phyloP scores from a whole-genome alignment of 2,329 filamentous ascomycete genomes.

The Cytospora paraplurivora region DNA sequence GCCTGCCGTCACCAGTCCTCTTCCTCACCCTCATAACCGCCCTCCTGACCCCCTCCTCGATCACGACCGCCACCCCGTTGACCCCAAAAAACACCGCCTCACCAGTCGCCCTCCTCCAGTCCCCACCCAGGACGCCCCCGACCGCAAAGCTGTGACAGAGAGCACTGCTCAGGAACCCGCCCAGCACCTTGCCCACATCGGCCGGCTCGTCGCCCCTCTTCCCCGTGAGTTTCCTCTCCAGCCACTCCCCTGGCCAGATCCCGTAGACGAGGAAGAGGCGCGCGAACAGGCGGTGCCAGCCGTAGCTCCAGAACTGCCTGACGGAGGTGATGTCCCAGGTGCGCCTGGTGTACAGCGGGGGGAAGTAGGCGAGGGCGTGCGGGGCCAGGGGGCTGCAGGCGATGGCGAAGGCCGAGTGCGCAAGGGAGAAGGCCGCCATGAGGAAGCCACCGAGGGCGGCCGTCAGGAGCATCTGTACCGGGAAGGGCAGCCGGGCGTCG shows the following conservation, averaged over 20 bases:
- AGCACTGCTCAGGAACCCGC: slow-evolving; percentile 44
- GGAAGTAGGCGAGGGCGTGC: slow-evolving; percentile 45
- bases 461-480: slow-evolving; percentile 41
- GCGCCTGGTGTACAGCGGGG: slow-evolving; percentile 45
- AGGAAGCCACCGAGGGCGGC: slow-evolving; percentile 45
- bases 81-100: slow-evolving; percentile 39
- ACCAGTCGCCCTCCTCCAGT: slow-evolving; percentile 37
- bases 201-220: slow-evolving; percentile 40
- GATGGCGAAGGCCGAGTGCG: slow-evolving; percentile 45
- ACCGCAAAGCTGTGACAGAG: slow-evolving; percentile 46
- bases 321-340: slow-evolving; percentile 45
- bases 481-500: slow-evolving; percentile 37
- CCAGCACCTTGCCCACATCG: slow-evolving; percentile 46
- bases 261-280: slow-evolving; percentile 48
- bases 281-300: slow-evolving; percentile 48
- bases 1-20: slow-evolving; percentile 6
- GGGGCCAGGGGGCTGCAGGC: slow-evolving; percentile 42
- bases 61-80: slow-evolving; percentile 38
- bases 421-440: slow-evolving; percentile 46
- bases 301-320: slow-evolving; percentile 46
- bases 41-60: slow-evolving; percentile 34
- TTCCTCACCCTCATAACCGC: slow-evolving; percentile 31
- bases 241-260: slow-evolving; percentile 47
- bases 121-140: slow-evolving; percentile 42
- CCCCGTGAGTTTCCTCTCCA: slow-evolving; percentile 42